A percentile compares a stretch with the other conserved stretches of the same genome.
Evolutionary conservation across 2,329 filamentous ascomycete genomes (phyloP).

Genomic region (Fusarium incarnatum): DNA sequence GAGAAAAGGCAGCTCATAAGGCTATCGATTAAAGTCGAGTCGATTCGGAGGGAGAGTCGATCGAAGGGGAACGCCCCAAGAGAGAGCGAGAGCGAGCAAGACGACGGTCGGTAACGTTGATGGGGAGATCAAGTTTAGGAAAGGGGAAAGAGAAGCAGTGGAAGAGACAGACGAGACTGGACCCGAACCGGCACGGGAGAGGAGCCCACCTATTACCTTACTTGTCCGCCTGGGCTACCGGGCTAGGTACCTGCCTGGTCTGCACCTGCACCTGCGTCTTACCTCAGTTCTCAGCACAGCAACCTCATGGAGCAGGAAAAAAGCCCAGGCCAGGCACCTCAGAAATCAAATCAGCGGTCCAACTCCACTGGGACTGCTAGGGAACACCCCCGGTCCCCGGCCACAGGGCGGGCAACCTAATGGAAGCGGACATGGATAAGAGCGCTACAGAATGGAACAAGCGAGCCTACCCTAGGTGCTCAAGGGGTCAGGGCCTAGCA

Average conservation of each 20-base stretch:
- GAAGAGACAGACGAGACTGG: conserved; percentile 14
- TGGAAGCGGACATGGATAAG: conserved; percentile 7
- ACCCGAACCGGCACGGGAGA: conserved; percentile 28
- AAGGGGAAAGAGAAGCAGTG: conserved; percentile 44
- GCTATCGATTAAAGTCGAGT: conserved; percentile 32
- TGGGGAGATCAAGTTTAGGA: conserved; percentile 42
- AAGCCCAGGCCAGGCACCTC: conserved; percentile 23
- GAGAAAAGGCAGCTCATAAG: conserved; percentile 32
- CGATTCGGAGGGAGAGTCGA: conserved; percentile 27
- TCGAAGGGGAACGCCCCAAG: conserved; percentile 37
- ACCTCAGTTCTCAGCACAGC: conserved; percentile 11
- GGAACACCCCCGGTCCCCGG: conserved; percentile 24
- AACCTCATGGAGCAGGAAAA: not conserved
- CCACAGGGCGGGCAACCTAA: conserved; percentile 20
- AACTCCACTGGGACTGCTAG: conserved; percentile 31
- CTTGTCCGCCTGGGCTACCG: not conserved
- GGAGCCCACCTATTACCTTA: conserved; percentile 13
- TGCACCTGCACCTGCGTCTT: conserved; percentile 1
- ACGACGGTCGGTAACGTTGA: conserved; percentile 39
- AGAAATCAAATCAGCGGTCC: conserved; percentile 21
- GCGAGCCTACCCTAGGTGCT: conserved; percentile 14
- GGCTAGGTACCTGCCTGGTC: not conserved
- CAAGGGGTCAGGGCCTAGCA: conserved; percentile 5
- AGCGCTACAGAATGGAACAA: conserved; percentile 39
- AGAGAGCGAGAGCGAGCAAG: conserved; percentile 33